Evolutionary conservation across 2,329 filamentous ascomycete species (phyloP), one percentile per base, ranked within the genome.

Genomic region (Apiospora arundinis): DNA sequence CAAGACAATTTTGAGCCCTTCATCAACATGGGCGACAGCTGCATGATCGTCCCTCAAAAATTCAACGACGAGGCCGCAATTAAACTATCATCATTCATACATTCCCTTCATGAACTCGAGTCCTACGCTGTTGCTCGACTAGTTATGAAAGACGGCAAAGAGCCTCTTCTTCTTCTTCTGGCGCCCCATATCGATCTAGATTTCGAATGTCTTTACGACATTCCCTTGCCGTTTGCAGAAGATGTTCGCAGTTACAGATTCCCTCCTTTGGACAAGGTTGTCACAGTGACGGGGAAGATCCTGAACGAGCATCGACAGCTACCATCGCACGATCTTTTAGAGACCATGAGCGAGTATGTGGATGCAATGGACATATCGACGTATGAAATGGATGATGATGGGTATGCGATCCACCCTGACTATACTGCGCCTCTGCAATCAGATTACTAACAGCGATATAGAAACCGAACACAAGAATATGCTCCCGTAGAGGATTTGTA

Each of bases 241-340:
- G 96, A 99, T 78, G 87, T 98, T 67, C 90, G 96, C 46, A 88
- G 88, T n/a, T 98, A 98, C 80, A 92, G 91, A 71, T 99, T 99
- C 75, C 95, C 96, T 7, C 94, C 95, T 0, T 84, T 99, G 14
- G 95, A 97, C 79, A 92, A 90, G 73, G 92, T 98, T 40, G 84
- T 97, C 72, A 98, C 95, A 0, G 88, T 97, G n/a, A 94, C 91
- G 14, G 95, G 95, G 0, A 93, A 93, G 74, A 88, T 89, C 11
- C 84, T 98, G 67, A 93, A 89, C 14, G 91, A 95, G 89, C 77
- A 99, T 75, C 92, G 94, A 46, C 91, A 97, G 72, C 85, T 99
- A 1, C 96, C 96, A 0, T 91, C 85, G 12, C 87, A 93, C 2
- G 90, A 93, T 44, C 86, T 99, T 32, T 87, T 90, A 70, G 84